Conservation (phyloP, 192 early-diverging fungal species). For the Allomyces macrogynus region DNA sequence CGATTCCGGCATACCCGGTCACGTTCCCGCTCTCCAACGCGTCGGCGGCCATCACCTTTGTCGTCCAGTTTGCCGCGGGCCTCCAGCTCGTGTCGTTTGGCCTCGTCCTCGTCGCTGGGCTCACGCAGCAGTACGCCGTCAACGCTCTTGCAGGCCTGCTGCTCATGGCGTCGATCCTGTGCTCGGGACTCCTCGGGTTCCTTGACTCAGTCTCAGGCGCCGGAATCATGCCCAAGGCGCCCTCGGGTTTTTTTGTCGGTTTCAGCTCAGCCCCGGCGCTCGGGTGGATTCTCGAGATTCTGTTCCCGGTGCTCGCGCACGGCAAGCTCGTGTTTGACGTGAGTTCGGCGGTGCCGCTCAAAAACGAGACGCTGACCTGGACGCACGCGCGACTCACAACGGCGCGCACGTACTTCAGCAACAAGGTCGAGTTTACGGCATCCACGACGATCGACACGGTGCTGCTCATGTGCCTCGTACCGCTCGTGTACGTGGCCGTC, state of each 20-base stretch:
- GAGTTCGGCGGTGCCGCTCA: not conserved
- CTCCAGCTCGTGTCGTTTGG: not conserved
- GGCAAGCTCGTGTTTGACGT: not conserved
- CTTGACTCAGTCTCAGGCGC: not conserved
- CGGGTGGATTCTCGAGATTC: not conserved
- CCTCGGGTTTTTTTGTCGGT: not conserved
- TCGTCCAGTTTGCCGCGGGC: not conserved
- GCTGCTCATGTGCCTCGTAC: too few species aligned
- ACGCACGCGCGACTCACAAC: too few species aligned
- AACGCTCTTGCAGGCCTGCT: not conserved
- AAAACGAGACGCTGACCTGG: too few species aligned
- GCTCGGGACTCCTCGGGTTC: not conserved
- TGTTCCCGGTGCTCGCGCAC: not conserved
- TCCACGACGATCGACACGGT: too few species aligned
- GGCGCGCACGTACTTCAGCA: too few species aligned
- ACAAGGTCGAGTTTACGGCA: too few species aligned
- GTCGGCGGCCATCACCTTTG: not conserved
- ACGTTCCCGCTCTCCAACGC: not conserved
- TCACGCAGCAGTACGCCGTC: not conserved
- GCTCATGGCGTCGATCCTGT: not conserved
- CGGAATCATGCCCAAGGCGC: too few species aligned
- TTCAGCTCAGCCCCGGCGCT: not conserved
- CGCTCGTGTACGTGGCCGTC: too few species aligned
- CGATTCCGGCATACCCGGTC: not conserved
- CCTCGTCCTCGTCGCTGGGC: not conserved